phyloP scores from a whole-genome alignment of 768 basidiomycete species.

The Lanmaoa rubissima region DNA sequence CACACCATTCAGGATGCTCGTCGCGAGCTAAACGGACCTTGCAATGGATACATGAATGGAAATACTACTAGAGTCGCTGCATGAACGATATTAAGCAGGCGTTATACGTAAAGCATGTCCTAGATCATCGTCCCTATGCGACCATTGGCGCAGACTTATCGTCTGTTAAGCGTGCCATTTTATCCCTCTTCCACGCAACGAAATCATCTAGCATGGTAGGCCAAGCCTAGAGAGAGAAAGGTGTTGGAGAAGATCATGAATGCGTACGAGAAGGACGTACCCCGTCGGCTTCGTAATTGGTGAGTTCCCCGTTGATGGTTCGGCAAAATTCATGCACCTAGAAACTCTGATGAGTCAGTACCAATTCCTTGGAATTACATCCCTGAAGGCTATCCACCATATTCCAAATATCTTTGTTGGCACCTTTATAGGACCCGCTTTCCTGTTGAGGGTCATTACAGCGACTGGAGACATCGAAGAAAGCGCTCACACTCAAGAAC shows the following conservation, averaged over 20 bases:
- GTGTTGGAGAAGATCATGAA: neutral
- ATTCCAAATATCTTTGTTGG: constrained; percentile 83
- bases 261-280: constrained; percentile 40
- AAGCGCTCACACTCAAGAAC: constrained; percentile 57
- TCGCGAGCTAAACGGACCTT: neutral
- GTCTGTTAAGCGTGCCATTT: constrained; percentile 5
- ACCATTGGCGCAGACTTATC: neutral
- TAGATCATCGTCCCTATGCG: constrained; percentile 5
- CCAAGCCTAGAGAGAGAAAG: constrained; percentile 58
- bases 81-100: constrained; percentile 18
- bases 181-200: constrained; percentile 57
- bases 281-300: constrained; percentile 73
- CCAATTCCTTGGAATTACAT: neutral
- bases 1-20: neutral
- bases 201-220: constrained; percentile 82
- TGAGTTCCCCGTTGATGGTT: constrained; percentile 55
- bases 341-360: neutral
- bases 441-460: constrained; percentile 27
- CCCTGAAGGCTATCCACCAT: constrained; percentile 52
- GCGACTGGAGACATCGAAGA: neutral
- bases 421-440: constrained; percentile 63
- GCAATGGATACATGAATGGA: constrained; percentile 1
- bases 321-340: constrained; percentile 79
- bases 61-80: constrained; percentile 7
- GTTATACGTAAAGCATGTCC: constrained; percentile 11